Evolutionary conservation across 306 rosid genomes (phyloP).

Genomic region (Begonia fuchsioides): DNA sequence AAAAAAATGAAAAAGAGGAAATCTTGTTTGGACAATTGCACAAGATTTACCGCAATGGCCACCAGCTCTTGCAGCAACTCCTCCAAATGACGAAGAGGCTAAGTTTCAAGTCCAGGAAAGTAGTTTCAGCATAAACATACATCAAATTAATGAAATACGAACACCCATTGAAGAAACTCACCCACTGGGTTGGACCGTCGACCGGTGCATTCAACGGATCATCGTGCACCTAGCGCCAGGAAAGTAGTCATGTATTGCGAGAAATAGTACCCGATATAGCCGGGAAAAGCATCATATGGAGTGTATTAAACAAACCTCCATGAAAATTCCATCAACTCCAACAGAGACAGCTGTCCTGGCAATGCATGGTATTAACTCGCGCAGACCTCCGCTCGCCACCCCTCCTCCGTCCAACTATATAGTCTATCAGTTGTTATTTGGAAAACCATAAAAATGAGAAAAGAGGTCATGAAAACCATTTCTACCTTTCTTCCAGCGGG

Average conservation of each 20-base stretch:
- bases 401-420: conserved; percentile 91
- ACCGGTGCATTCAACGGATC: conserved; percentile 90
- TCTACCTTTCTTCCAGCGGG: conserved; percentile 89
- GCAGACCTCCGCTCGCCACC: conserved; percentile 97
- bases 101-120: conserved; percentile 11
- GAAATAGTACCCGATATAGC: neutral
- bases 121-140: conserved; percentile 2
- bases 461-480: conserved; percentile 1
- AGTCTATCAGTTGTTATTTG: conserved; percentile 14
- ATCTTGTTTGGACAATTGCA: neutral
- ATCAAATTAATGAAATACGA: conserved; percentile 7
- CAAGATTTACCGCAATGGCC: conserved; percentile 74
- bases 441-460: neutral
- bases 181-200: conserved; percentile 99
- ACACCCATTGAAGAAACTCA: conserved; percentile 20
- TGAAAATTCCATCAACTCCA: conserved; percentile 94
- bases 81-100: conserved; percentile 92
- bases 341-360: conserved; percentile 95
- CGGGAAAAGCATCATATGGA: neutral
- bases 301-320: conserved; percentile 70
- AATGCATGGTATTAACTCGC: conserved; percentile 90
- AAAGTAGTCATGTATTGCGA: neutral
- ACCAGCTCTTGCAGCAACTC: conserved; percentile 87
- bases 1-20: neutral
- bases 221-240: conserved; percentile 65